Conservation (phyloP, 2,329 filamentous ascomycete species). For the Tolypocladium album region DNA sequence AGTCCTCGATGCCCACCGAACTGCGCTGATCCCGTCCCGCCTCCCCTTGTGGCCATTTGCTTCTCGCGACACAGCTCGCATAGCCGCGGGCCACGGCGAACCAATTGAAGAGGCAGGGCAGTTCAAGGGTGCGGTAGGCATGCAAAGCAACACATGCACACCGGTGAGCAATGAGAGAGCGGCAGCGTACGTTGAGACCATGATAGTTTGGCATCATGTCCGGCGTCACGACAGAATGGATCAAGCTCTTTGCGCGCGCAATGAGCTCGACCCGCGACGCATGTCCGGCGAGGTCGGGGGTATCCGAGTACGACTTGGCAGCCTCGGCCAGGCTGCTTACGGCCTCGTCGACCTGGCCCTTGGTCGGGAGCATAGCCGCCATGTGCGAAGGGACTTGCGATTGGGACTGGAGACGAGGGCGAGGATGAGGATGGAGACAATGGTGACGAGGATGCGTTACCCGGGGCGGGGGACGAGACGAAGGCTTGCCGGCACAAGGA, state of each 20-base stretch:
- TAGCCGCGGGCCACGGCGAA: background rate
- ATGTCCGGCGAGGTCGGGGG: constrained; percentile 12
- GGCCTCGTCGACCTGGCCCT: constrained; percentile 10
- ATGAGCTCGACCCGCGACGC: constrained; percentile 16
- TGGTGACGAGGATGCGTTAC: background rate
- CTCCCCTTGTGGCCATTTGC: background rate
- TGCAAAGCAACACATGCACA: background rate
- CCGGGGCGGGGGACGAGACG: background rate
- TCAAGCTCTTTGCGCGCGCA: constrained; percentile 14
- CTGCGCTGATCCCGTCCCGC: background rate
- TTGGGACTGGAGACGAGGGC: background rate
- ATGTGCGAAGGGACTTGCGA: background rate
- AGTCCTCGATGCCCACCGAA: background rate
- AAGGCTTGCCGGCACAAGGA: background rate
- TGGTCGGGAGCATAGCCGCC: constrained; percentile 8
- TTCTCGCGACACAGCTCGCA: background rate
- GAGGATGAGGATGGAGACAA: background rate
- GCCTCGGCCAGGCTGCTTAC: constrained; percentile 9
- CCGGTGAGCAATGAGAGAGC: background rate
- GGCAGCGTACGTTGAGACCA: constrained; percentile 15
- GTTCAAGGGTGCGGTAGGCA: background rate
- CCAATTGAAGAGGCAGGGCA: background rate
- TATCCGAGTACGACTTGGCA: constrained; percentile 12
- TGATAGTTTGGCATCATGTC: constrained; percentile 21
- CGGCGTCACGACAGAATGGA: constrained; percentile 13